Conservation (phyloP, 805 yeast genomes). For the Lipomyces kockii region DNA sequence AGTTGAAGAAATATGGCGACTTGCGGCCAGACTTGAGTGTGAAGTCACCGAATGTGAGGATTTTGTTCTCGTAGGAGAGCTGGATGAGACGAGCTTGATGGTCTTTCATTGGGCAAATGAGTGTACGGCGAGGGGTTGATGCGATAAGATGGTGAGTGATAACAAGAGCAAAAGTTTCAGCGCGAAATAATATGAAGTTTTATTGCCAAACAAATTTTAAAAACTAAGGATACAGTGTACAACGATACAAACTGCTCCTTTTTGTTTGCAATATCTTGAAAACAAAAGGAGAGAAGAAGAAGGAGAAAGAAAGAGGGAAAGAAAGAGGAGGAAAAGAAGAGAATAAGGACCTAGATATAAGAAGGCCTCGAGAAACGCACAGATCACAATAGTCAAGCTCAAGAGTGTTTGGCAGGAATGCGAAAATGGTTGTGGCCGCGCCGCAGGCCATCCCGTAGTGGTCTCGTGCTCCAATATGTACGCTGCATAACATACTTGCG, state of each 20-base stretch:
- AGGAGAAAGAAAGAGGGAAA: background rate
- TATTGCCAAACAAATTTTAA: background rate
- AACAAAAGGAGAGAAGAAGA: background rate
- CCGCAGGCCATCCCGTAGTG: background rate
- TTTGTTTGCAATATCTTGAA: background rate
- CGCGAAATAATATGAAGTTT: background rate
- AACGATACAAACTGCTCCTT: conserved; percentile 1
- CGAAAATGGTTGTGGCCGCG: background rate
- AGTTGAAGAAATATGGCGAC: conserved; percentile 95
- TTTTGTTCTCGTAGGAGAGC: conserved; percentile 78
- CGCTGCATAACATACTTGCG: background rate
- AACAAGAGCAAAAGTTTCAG: background rate
- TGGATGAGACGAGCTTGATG: conserved; percentile 60
- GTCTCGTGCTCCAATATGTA: background rate
- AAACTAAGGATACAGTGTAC: background rate
- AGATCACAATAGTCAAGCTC: background rate
- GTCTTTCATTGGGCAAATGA: conserved; percentile 27
- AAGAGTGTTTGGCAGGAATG: background rate
- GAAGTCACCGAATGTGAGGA: conserved; percentile 85
- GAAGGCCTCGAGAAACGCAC: background rate
- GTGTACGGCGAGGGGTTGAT: background rate
- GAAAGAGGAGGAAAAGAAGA: background rate
- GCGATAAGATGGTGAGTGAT: background rate
- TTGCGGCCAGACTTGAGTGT: conserved; percentile 89
- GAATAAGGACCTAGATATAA: background rate